Conservation (phyloP, 1,139 yeast genomes). For the Magnusiomyces clavatus region DNA sequence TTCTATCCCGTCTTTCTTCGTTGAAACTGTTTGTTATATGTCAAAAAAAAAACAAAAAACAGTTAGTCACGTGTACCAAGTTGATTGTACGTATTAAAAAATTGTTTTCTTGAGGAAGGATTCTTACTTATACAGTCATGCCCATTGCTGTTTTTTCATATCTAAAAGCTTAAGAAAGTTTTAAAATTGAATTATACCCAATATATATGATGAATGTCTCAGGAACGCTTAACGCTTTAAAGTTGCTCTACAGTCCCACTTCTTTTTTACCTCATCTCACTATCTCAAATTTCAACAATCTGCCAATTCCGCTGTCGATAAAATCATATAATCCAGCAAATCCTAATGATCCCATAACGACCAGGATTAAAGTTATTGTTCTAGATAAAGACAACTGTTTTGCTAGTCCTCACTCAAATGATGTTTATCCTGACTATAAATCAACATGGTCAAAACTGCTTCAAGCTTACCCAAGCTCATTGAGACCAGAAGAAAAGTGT, state of each 20-base stretch:
- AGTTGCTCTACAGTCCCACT: conserved; percentile 55
- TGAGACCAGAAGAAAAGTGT: conserved; percentile 17
- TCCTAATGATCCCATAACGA: background rate
- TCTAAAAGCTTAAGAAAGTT: too few relatives aligned
- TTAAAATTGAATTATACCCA: too few relatives aligned
- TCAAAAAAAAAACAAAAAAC: too few relatives aligned
- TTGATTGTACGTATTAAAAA: too few relatives aligned
- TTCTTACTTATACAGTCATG: too few relatives aligned
- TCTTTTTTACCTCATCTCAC: conserved; percentile 62
- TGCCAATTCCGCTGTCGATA: conserved; percentile 37
- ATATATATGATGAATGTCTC: conserved; percentile 63
- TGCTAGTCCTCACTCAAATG: conserved; percentile 74
- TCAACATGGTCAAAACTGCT: conserved; percentile 50
- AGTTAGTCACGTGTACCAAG: too few relatives aligned
- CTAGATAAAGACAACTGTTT: conserved; percentile 94
- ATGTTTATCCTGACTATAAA: conserved; percentile 68
- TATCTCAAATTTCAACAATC: conserved; percentile 57
- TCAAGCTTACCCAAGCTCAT: conserved; percentile 47
- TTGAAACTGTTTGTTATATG: too few relatives aligned
- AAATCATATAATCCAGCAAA: conserved; percentile 11
- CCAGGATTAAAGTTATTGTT: conserved; percentile 64
- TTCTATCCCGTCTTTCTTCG: too few relatives aligned
- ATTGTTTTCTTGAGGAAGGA: too few relatives aligned
- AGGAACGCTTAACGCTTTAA: conserved; percentile 62
- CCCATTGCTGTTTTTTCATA: too few relatives aligned